These are phyloP conservation scores for Fraxinus nigra DNA, from an alignment of 305 asterid species.

Conservation along the genomic window DNA sequence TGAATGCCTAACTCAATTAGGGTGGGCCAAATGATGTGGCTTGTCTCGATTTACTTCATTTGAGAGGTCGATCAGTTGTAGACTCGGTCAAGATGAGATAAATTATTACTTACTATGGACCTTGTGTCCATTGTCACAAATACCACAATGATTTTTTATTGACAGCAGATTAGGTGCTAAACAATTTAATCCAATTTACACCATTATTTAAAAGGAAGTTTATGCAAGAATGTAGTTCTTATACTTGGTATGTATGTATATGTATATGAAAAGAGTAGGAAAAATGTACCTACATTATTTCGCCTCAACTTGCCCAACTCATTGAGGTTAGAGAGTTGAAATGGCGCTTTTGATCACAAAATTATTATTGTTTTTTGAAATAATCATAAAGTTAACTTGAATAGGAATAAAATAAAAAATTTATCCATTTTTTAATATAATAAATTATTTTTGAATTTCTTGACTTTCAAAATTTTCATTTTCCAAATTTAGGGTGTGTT, in stretches of 20 bases:
- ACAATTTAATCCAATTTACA: neutral
- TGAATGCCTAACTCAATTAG: neutral
- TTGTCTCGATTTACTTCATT: neutral
- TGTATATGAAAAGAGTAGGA: neutral
- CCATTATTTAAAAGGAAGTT: neutral
- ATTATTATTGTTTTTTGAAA: too few relatives aligned
- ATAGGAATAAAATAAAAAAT: neutral
- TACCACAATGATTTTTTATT: too few relatives aligned
- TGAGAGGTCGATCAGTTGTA: neutral
- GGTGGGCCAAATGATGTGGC: neutral
- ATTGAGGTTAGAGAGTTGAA: too few relatives aligned
- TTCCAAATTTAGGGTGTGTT: too few relatives aligned
- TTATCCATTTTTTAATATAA: too few relatives aligned
- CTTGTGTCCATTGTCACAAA: too few relatives aligned
- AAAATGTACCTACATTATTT: neutral
- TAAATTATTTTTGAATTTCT: neutral
- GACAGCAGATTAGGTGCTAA: too few relatives aligned
- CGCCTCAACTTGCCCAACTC: neutral
- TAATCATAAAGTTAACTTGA: too few relatives aligned
- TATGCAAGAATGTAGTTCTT: too few relatives aligned
- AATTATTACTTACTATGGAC: too few relatives aligned
- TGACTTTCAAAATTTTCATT: neutral
- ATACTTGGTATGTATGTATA: too few relatives aligned
- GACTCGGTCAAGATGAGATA: neutral
- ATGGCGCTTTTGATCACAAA: neutral